A percentile compares a stretch with the other conserved stretches of the same genome.
Conservation (phyloP, 352 stramenopile species). For the Phytophthora kernoviae region DNA sequence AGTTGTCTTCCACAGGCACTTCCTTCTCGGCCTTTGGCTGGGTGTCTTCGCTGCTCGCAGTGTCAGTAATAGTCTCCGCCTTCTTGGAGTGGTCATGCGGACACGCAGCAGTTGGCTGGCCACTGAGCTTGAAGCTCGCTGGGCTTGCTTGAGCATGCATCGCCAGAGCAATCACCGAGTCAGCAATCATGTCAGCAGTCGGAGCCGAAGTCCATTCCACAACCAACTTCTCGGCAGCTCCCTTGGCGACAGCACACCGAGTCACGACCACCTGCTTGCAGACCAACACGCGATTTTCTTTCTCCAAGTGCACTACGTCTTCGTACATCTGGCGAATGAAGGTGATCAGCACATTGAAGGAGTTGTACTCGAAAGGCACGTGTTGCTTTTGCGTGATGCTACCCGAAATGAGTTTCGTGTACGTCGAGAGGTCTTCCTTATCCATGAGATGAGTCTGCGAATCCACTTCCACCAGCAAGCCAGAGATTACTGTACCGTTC, state of each 20-base stretch:
- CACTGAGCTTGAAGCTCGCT: slow-evolving; percentile 82
- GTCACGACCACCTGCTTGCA: slow-evolving; percentile 78
- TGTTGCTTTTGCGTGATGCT: slow-evolving; percentile 87
- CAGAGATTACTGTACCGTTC: slow-evolving; percentile 78
- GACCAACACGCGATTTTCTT: slow-evolving; percentile 68
- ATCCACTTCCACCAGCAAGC: slow-evolving; percentile 86
- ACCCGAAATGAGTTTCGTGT: slow-evolving; percentile 84
- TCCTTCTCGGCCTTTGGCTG: slow-evolving; percentile 26
- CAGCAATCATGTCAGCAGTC: slow-evolving; percentile 95
- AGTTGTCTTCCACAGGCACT: slow-evolving; percentile 12
- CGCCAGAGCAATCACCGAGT: slow-evolving; percentile 95
- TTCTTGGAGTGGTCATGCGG: slow-evolving; percentile 83
- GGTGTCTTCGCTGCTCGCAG: slow-evolving; percentile 6
- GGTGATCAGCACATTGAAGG: slow-evolving; percentile 77
- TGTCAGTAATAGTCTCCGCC: slow-evolving; percentile 12
- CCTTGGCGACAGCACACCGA: slow-evolving; percentile 35
- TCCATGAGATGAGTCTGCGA: slow-evolving; percentile 87
- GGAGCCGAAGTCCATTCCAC: slow-evolving; percentile 91
- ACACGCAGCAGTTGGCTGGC: slow-evolving; percentile 73
- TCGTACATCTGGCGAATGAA: slow-evolving; percentile 90
- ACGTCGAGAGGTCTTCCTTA: slow-evolving; percentile 84
- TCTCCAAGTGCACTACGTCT: slow-evolving; percentile 60
- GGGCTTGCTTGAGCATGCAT: slow-evolving; percentile 92
- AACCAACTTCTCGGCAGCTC: slow-evolving; percentile 50
- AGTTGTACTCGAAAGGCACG: slow-evolving; percentile 79